These are phyloP conservation scores for Zygoascus sp. DNA, from an alignment of 1,139 yeast species.

Conservation along the genomic window DNA sequence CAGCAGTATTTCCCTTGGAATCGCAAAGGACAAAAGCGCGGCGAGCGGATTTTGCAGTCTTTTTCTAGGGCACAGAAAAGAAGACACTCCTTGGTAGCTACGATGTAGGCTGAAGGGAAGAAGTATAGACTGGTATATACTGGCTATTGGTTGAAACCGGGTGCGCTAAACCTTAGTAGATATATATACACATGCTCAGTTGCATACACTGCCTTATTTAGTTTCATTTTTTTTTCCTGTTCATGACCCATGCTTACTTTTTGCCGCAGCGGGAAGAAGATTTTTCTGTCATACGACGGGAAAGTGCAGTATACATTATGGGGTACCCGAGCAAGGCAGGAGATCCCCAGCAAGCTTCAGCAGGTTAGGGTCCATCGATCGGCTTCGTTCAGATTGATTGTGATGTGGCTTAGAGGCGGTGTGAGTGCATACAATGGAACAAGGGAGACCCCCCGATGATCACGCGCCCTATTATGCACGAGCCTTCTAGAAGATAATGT, in stretches of 20 bases:
- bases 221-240: not conserved
- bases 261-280: not conserved
- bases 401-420: not conserved
- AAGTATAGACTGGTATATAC: not conserved
- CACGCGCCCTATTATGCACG: not conserved
- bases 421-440: slow-evolving; percentile 1
- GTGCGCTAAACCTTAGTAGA: not conserved
- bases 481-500: slow-evolving; percentile 45
- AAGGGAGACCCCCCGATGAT: not conserved
- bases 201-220: not conserved
- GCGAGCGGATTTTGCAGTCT: too few species aligned
- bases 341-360: not conserved
- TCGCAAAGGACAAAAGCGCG: too few species aligned
- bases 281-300: not conserved
- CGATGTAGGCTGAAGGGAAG: too few species aligned
- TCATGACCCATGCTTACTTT: not conserved
- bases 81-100: too few species aligned
- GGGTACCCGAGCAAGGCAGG: not conserved
- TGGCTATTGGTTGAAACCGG: not conserved
- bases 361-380: slow-evolving; percentile 1
- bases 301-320: not conserved
- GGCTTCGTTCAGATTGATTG: not conserved
- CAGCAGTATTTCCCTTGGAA: too few species aligned
- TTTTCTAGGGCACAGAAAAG: too few species aligned
- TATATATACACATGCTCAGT: not conserved